Base-by-base conservation (phyloP, 1,139 yeast genomes). In the Yamadazyma trypodendri region DNA sequence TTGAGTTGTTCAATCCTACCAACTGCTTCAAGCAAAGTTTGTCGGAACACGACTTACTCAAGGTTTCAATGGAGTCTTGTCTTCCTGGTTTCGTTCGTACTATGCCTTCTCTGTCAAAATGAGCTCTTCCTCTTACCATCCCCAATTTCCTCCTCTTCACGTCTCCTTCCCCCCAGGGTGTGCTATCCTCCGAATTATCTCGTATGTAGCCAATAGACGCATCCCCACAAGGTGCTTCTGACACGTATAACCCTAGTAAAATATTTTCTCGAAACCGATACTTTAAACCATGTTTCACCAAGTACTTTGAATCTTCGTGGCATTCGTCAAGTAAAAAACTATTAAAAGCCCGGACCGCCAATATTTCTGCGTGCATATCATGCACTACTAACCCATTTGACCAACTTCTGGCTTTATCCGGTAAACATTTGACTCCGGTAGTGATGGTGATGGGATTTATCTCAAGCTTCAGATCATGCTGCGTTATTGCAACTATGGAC, bases 41-140 rank as follows among this genome's bases (percentile, higher is more conserved):
- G 56, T 90, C 97, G 1, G 95, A 80, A 56, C 97, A 90, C 0
- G 96, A 86, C 54, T 89, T 90, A 30, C 95, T 84, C 30, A 73
- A 59, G 0, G 95, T 77, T 2, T 79, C 45, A 2, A 75, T 68
- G 2, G 96, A 83, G 54, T 90, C 97, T 13, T 70, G 58, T 37
- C 97, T 61, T 2, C 97, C 98, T 0, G 97, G 98, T 54, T 90
- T 90, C 0, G 97, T 90, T 44, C 98, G 66, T 0, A 89, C 89
- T 3, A 67, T 58, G 0, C 96, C 96, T 1, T 71, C 58, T 22
- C 60, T 53, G 17, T 63, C 65, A 48, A 78, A 84, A 51, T 79
- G 71, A 31, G 74, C 77, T 32, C 96, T 60, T 0, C 97, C 97
- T 45, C 96, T 58, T 2, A 50, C 32, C 18, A 27, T 27, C 9